Evolutionary conservation across 164 flowering plant species (phyloP).

Genomic region (grape (Vitis vinifera)): ASM3070453v1 NC_081812.1:15148001-15148500

Average conservation of each 20-base stretch:
- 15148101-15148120: background rate
- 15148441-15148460: background rate
- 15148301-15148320: background rate
- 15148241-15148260: constrained; percentile 28
- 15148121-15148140: too few species aligned
- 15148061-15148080: too few species aligned
- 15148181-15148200: background rate
- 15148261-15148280: constrained; percentile 23
- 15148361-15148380: constrained; percentile 7
- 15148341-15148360: background rate
- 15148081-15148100: too few species aligned
- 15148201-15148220: too few species aligned
- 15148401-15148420: constrained; percentile 15
- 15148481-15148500: constrained; percentile 26
- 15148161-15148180: background rate
- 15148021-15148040: too few species aligned
- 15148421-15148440: background rate
- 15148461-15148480: background rate
- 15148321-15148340: constrained; percentile 10
- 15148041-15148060: too few species aligned
- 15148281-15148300: constrained; percentile 15
- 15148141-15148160: too few species aligned
- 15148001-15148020: too few species aligned
- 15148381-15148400: background rate
- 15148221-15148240: constrained; percentile 7